A percentile compares a stretch with the other conserved stretches of the same genome.
phyloP scores from a whole-genome alignment of 2,329 filamentous ascomycete species.

The Microcyclospora pomicola region DNA sequence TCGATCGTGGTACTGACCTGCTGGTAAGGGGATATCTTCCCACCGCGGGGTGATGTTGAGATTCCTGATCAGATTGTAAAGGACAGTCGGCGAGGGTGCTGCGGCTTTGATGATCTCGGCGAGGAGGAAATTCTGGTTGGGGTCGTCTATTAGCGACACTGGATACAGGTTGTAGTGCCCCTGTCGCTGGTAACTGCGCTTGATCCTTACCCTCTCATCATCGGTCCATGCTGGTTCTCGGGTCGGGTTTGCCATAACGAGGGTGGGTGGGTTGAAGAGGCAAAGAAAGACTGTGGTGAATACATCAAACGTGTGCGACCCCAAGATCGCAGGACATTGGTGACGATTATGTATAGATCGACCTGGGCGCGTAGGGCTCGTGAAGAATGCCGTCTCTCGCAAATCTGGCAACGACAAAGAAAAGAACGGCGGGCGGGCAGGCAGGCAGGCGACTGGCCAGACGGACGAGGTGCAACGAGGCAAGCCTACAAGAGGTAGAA shows the following conservation, averaged over 20 bases:
- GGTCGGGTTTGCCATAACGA: conserved; percentile 30
- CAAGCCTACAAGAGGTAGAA: conserved; percentile 12
- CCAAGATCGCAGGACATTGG: conserved; percentile 14
- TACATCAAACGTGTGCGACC: conserved; percentile 17
- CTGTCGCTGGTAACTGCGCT: not conserved
- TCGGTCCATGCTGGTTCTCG: conserved; percentile 30
- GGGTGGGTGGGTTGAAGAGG: conserved; percentile 15
- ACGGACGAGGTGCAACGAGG: conserved; percentile 13
- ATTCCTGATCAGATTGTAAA: conserved; percentile 32
- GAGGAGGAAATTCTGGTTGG: conserved; percentile 28
- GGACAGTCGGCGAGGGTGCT: conserved; percentile 28
- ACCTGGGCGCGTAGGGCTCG: conserved; percentile 16
- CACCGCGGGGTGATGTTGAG: conserved; percentile 32
- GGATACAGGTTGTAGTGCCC: conserved; percentile 5
- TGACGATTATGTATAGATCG: conserved; percentile 3
- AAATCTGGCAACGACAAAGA: conserved; percentile 13
- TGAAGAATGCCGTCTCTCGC: conserved; percentile 9
- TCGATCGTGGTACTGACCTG: conserved; percentile 26
- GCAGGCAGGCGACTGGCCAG: no score
- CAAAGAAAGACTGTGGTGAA: conserved; percentile 14
- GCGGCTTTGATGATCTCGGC: conserved; percentile 39
- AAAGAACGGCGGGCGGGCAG: conserved; percentile 5
- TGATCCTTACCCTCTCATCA: conserved; percentile 31
- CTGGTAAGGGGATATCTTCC: conserved; percentile 36
- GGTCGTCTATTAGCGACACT: conserved; percentile 1